Conservation (phyloP, 2,329 filamentous ascomycete species). For the Epichloe bromicola region DNA sequence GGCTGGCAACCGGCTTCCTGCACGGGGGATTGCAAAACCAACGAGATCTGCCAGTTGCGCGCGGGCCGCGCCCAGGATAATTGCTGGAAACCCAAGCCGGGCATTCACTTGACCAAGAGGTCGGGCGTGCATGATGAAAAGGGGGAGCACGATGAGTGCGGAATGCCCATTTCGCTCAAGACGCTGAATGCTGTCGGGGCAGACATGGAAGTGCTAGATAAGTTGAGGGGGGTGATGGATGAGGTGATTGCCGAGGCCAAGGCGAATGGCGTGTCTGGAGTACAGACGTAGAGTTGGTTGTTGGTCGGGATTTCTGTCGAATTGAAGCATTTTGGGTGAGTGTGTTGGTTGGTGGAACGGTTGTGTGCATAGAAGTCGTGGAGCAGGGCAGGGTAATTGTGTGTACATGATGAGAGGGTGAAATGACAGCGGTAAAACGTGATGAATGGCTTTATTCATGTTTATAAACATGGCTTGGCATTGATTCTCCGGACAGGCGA, state of each 20-base stretch:
- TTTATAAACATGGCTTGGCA: no score
- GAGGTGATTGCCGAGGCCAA: conserved; percentile 3
- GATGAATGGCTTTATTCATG: no score
- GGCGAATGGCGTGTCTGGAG: not conserved
- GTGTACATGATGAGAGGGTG: no score
- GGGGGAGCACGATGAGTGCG: conserved; percentile 16
- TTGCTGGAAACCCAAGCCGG: conserved; percentile 27
- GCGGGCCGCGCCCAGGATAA: conserved; percentile 39
- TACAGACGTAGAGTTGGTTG: not conserved
- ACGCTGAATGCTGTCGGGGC: conserved; percentile 14
- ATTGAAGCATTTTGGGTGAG: no score
- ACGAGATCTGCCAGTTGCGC: conserved; percentile 40
- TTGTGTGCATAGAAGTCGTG: no score
- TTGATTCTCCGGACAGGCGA: no score
- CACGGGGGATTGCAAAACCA: conserved; percentile 25
- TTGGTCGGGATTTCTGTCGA: no score
- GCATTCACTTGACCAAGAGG: conserved; percentile 21
- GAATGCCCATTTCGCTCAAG: conserved; percentile 15
- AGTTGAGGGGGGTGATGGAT: conserved; percentile 10
- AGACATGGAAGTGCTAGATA: conserved; percentile 13
- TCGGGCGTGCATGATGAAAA: conserved; percentile 6
- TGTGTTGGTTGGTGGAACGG: no score
- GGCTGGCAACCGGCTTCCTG: conserved; percentile 30
- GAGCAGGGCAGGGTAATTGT: no score
- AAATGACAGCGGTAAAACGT: no score